Conservation (phyloP, 1,284 basidiomycete species). For the Rugosomyces carneus region DNA sequence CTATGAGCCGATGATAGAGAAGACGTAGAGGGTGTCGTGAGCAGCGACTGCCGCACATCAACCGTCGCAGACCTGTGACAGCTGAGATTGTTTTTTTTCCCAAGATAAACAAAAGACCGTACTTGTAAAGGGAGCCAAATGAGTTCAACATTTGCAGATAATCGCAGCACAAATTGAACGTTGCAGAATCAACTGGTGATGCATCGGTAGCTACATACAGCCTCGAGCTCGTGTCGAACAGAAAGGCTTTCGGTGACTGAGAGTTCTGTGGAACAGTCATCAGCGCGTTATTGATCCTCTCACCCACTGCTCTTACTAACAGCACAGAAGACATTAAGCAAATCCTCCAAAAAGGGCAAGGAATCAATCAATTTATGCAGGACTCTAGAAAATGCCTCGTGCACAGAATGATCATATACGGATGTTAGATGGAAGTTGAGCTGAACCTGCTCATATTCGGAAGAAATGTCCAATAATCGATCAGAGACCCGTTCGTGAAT, state of each 20-base stretch:
- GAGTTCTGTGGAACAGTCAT: constrained; percentile 55
- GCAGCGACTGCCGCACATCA: constrained; percentile 25
- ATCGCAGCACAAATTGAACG: constrained; percentile 86
- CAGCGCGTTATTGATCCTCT: constrained; percentile 1
- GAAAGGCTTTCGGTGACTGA: constrained; percentile 86
- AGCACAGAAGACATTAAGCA: constrained; percentile 77
- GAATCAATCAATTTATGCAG: constrained; percentile 70
- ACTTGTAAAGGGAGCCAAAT: constrained; percentile 84
- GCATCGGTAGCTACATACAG: constrained; percentile 91
- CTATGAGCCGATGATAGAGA: constrained; percentile 16
- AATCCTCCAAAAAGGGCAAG: constrained; percentile 68
- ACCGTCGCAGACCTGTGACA: constrained; percentile 32
- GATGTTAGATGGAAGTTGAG: constrained; percentile 85
- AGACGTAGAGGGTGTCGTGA: constrained; percentile 19
- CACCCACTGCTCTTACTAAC: constrained; percentile 33
- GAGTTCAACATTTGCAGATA: constrained; percentile 86
- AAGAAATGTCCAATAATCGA: constrained; percentile 68
- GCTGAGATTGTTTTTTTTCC: not conserved
- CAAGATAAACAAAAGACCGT: constrained; percentile 17
- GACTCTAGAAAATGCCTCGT: constrained; percentile 82
- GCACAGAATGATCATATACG: constrained; percentile 84
- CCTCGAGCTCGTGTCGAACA: constrained; percentile 85
- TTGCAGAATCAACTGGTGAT: constrained; percentile 85
- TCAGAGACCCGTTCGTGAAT: constrained; percentile 83
- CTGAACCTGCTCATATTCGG: constrained; percentile 63